Conservation (phyloP, 2,329 filamentous ascomycete species). For the Ophiostoma quercus region DNA sequence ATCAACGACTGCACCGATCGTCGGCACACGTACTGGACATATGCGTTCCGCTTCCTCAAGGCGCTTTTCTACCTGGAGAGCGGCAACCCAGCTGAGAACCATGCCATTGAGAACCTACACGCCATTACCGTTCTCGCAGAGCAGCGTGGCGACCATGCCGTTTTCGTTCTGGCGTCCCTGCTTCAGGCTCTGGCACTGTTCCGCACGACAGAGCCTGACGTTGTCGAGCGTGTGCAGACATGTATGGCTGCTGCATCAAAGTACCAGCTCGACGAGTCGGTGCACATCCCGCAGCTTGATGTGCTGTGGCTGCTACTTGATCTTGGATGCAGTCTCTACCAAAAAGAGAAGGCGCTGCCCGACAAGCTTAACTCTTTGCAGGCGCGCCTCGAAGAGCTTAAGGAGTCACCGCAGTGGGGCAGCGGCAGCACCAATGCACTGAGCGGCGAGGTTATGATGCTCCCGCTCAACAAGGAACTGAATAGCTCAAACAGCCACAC, state of each 20-base stretch:
- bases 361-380: constrained; percentile 61
- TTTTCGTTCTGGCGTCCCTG: constrained; percentile 60
- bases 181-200: constrained; percentile 67
- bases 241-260: constrained; percentile 70
- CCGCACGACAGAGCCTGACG: constrained; percentile 58
- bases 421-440: constrained; percentile 35
- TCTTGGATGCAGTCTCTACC: constrained; percentile 62
- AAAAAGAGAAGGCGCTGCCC: constrained; percentile 52
- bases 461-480: constrained; percentile 52
- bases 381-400: constrained; percentile 53
- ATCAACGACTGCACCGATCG: constrained; percentile 62
- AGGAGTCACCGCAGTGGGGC: constrained; percentile 42
- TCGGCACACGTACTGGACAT: constrained; percentile 69
- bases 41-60: constrained; percentile 70
- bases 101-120: constrained; percentile 64
- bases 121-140: constrained; percentile 56
- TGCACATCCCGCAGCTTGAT: constrained; percentile 61
- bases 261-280: constrained; percentile 61
- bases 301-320: constrained; percentile 63
- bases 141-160: constrained; percentile 55
- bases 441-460: constrained; percentile 45
- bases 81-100: constrained; percentile 54
- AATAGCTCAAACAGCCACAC: constrained; percentile 40
- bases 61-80: constrained; percentile 62
- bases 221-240: constrained; percentile 63